Conservation (phyloP, 495 filamentous ascomycete genomes). For the Hypoxylon crocopeplum region DNA sequence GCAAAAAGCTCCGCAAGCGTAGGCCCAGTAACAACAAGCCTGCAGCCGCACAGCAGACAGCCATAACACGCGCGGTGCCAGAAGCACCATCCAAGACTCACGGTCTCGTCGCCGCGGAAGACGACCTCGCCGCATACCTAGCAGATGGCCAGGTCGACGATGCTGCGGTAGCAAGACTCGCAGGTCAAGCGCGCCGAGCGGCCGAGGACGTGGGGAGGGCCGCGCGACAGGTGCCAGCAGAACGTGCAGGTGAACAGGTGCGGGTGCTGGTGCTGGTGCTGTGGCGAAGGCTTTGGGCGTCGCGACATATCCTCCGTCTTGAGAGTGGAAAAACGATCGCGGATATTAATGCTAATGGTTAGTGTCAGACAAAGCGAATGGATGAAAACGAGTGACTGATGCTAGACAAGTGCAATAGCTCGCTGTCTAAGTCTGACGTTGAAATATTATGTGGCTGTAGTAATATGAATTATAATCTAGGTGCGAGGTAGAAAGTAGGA, state of each 20-base stretch:
- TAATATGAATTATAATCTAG: not conserved
- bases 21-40: constrained; percentile 19
- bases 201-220: constrained; percentile 38
- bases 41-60: constrained; percentile 52
- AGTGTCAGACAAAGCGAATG: not conserved
- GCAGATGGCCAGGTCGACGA: constrained; percentile 54
- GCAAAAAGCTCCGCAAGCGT: constrained; percentile 15
- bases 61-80: constrained; percentile 57
- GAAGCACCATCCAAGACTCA: constrained; percentile 57
- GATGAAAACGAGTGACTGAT: not conserved
- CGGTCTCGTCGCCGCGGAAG: constrained; percentile 51
- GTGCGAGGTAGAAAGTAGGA: not conserved
- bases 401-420: not conserved
- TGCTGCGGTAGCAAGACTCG: constrained; percentile 44
- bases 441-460: not conserved
- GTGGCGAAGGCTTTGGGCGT: not conserved
- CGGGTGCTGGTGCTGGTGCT: constrained; percentile 1
- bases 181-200: constrained; percentile 49
- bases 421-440: not conserved
- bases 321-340: no score
- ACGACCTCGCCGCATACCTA: constrained; percentile 58
- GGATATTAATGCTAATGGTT: not conserved
- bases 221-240: constrained; percentile 47
- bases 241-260: constrained; percentile 56
- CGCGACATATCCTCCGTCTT: no score